These are phyloP conservation scores for Conticribra weissflogii DNA, from an alignment of 108 stramenopile genomes.

Conservation along the genomic window DNA sequence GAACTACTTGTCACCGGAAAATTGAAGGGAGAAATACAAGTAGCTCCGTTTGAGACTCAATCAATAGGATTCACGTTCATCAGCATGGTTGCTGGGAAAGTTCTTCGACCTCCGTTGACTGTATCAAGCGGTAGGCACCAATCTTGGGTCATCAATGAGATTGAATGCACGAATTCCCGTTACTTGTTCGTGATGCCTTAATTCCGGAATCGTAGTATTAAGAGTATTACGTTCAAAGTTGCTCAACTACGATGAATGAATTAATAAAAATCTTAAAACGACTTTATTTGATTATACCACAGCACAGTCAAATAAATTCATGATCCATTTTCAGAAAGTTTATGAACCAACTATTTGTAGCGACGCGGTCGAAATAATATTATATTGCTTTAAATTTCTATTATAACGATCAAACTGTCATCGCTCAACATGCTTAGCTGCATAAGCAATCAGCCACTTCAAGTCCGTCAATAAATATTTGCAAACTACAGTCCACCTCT, in stretches of 20 bases:
- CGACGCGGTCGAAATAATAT: no score
- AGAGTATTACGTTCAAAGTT: no score
- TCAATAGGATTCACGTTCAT: constrained; percentile 62
- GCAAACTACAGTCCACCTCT: constrained; percentile 78
- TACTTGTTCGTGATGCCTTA: constrained; percentile 54
- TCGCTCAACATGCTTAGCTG: constrained; percentile 56
- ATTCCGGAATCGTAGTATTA: no score
- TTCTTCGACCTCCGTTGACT: constrained; percentile 50
- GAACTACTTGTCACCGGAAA: constrained; percentile 63
- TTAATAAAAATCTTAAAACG: no score
- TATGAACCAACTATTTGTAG: no score
- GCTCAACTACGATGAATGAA: no score
- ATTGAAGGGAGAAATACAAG: constrained; percentile 48
- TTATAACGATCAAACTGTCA: constrained; percentile 30
- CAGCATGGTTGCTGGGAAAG: constrained; percentile 66
- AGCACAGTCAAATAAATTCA: no score
- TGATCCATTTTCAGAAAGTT: no score
- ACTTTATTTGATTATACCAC: no score
- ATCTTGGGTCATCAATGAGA: constrained; percentile 69
- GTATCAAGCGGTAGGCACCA: constrained; percentile 65
- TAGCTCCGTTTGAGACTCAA: constrained; percentile 66
- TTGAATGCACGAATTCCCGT: constrained; percentile 3
- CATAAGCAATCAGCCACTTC: constrained; percentile 70
- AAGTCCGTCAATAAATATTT: constrained; percentile 82
- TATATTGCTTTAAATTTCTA: no score